Base-by-base conservation (phyloP, 352 stramenopile species). In the Phytophthora boehmeriae region DNA sequence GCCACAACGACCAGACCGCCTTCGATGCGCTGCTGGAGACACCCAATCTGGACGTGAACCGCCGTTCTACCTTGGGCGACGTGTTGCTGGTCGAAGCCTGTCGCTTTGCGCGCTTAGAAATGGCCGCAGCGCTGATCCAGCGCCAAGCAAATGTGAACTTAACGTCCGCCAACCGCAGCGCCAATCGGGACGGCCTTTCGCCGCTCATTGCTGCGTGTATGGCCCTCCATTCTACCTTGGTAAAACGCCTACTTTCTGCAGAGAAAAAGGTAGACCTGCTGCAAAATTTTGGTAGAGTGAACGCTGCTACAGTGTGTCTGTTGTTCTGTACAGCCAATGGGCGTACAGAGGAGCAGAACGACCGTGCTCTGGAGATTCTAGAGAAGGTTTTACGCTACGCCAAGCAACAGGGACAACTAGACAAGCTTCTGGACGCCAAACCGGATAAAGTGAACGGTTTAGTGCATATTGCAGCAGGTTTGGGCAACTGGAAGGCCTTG, bases 311-410 rank as follows among this genome's bases (percentile, higher is more conserved):
- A 1, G 72, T 87, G 20, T 71, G 71, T 9, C 42, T 80, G 41
- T 71, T 87, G 10, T 87, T 79, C 30, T 78, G 73, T 45, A 72
- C 83, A 11, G 72, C 76, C 3, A 90, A 90, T 23, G 79, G 82
- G 23, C 75, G 81, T 44, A 78, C 66, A 0, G 59, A 73, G 14
- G 54, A 71, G 16, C 79, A 91, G 54, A 66, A 83, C 19, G 46
- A 63, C 13, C 36, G 43, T n/a, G 82, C 70, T 8, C 14, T 78
- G 19, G 46, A 35, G 44, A 78, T 88, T 32, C 39, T 91, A 17
- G 50, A 71, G 38, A 68, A 53, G 36, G 10, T 91, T 30, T 22
- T 91, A 4, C 38, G 32, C 2, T 63, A 85, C 22, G 77, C 76
- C 10, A 71, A 84, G 44, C 13, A 59, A 5, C 74, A 65, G 4